Evolutionary conservation across 2,329 filamentous ascomycete genomes (phyloP).

Genomic region (Coniochaeta ligniaria): DNA sequence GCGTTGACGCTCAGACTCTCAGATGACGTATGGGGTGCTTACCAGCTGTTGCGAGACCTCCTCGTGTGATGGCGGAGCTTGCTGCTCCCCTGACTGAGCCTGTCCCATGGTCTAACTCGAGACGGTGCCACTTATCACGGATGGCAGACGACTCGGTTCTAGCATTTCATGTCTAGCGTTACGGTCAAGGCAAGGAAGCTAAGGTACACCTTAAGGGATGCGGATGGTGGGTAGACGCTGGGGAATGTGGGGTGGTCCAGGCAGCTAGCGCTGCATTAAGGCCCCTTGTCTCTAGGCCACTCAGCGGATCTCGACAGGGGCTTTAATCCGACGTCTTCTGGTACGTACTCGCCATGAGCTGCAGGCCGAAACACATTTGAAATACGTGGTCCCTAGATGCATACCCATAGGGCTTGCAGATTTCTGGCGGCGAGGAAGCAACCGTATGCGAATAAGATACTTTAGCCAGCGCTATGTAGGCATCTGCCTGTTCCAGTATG

Average conservation of each 20-base stretch:
- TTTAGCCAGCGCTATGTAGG: not conserved
- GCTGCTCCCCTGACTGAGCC: constrained; percentile 37
- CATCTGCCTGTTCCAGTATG: not conserved
- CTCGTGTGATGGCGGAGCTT: constrained; percentile 39
- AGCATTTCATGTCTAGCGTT: not conserved
- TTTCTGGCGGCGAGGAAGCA: not conserved
- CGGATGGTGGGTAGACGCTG: not conserved
- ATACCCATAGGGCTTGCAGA: not conserved
- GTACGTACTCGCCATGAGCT: not conserved
- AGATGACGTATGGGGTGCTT: constrained; percentile 13
- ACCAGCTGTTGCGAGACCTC: constrained; percentile 45
- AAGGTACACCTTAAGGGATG: too few species aligned
- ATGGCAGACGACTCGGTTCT: not conserved
- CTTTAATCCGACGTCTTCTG: not conserved
- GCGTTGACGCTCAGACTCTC: too few species aligned
- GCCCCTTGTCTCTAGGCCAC: not conserved
- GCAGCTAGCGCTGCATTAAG: not conserved
- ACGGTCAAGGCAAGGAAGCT: not conserved
- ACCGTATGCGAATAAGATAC: not conserved
- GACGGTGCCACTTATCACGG: not conserved
- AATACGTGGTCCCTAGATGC: too few species aligned
- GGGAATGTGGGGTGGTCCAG: not conserved
- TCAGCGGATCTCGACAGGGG: not conserved
- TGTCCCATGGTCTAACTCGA: constrained; percentile 40
- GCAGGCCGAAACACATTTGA: too few species aligned